Evolutionary conservation across 2,329 filamentous ascomycete genomes (phyloP).

Genomic region (Claviceps arundinis): DNA sequence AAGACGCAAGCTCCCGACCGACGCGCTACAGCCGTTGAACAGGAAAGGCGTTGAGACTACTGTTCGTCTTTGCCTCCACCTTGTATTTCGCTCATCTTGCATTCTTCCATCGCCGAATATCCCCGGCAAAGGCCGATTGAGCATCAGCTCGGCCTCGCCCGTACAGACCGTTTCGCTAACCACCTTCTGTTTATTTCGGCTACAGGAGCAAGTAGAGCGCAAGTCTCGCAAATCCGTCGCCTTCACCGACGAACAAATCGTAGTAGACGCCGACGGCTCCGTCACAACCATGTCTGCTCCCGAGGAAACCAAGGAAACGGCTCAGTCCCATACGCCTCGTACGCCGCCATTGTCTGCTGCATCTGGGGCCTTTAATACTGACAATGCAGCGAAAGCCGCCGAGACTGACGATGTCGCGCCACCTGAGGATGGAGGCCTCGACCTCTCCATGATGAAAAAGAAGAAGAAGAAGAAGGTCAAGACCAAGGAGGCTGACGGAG

Average conservation of each 20-base stretch:
- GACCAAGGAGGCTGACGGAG: conserved; percentile 47
- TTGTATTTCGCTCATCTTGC: not conserved
- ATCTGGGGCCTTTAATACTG: conserved; percentile 39
- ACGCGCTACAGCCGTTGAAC: not conserved
- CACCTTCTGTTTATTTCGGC: not conserved
- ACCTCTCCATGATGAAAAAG: conserved; percentile 65
- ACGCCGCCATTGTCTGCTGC: conserved; percentile 45
- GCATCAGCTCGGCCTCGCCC: no score
- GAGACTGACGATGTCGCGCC: conserved; percentile 31
- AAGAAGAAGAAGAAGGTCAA: conserved; percentile 72
- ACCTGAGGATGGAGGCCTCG: conserved; percentile 38
- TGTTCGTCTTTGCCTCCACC: not conserved
- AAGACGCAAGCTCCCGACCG: not conserved
- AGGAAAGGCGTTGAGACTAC: not conserved
- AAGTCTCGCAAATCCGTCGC: conserved; percentile 87
- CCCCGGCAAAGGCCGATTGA: not conserved
- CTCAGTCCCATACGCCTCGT: conserved; percentile 64
- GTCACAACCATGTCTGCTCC: conserved; percentile 63
- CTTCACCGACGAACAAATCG: conserved; percentile 75
- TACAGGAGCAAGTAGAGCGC: conserved; percentile 30
- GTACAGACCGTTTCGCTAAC: not conserved
- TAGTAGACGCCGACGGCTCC: conserved; percentile 82
- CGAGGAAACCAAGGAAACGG: conserved; percentile 66
- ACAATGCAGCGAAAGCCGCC: conserved; percentile 29
- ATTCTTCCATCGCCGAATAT: not conserved